phyloP scores from a whole-genome alignment of 2,329 filamentous ascomycete genomes.

The Aspergillus alliaceus region DNA sequence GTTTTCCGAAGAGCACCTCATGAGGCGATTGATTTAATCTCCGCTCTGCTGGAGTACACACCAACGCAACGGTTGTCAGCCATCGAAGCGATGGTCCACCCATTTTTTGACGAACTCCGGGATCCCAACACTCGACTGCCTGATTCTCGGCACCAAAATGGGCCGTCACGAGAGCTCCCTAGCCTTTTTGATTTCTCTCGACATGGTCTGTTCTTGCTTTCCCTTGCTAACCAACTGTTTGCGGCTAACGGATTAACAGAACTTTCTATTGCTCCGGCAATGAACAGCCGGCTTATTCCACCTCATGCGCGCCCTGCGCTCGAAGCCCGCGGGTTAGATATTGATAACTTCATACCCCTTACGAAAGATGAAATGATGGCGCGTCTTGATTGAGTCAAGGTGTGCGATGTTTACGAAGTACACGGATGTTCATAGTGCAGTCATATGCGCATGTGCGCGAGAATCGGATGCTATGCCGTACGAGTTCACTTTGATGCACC shows the following conservation, averaged over 20 bases:
- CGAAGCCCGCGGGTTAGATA: slow-evolving; percentile 77
- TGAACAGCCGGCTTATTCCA: slow-evolving; percentile 88
- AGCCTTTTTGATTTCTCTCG: slow-evolving; percentile 88
- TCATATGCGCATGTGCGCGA: slow-evolving; percentile 31
- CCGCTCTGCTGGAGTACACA: slow-evolving; percentile 90
- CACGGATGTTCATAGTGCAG: slow-evolving; percentile 39
- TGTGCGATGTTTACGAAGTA: slow-evolving; percentile 35
- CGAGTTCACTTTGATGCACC: slow-evolving; percentile 33
- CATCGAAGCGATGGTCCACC: slow-evolving; percentile 95
- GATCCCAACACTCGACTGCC: slow-evolving; percentile 89
- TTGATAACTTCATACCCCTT: slow-evolving; percentile 90
- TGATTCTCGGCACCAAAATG: slow-evolving; percentile 87
- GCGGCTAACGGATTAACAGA: slow-evolving; percentile 55
- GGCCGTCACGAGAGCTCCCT: slow-evolving; percentile 77
- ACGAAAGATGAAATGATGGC: slow-evolving; percentile 96
- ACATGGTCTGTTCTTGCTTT: slow-evolving; percentile 67
- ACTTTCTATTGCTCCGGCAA: slow-evolving; percentile 86
- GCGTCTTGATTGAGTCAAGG: slow-evolving; percentile 77
- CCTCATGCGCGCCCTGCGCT: slow-evolving; percentile 75
- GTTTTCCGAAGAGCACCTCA: slow-evolving; percentile 95
- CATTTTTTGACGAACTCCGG: slow-evolving; percentile 96
- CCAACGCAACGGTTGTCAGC: slow-evolving; percentile 92
- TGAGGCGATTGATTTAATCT: slow-evolving; percentile 93
- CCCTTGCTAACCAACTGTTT: neutral
- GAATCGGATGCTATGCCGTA: slow-evolving; percentile 30